Conservation (phyloP, 306 rosid species). For the Aeschynomene evenia region DNA sequence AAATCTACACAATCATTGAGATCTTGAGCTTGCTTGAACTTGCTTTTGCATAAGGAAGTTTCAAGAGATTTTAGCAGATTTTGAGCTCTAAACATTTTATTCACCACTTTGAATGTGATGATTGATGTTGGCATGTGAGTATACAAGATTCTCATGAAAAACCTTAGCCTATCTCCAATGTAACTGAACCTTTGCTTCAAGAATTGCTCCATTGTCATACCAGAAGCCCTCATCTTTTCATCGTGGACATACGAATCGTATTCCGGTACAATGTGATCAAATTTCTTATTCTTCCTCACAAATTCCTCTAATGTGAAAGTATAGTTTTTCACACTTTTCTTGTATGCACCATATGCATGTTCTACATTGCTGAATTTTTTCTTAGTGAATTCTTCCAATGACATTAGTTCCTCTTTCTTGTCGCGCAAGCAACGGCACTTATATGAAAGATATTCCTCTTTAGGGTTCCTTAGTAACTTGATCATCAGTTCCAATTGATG, state of each 20-base stretch:
- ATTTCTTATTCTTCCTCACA: conserved; percentile 21
- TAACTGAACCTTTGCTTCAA: conserved; percentile 18
- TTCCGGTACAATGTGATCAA: neutral
- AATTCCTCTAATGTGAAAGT: conserved; percentile 34
- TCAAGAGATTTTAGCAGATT: conserved; percentile 24
- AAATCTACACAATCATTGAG: neutral
- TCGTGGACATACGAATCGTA: conserved; percentile 13
- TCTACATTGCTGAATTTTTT: neutral
- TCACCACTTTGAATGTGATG: conserved; percentile 21
- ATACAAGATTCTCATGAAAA: conserved; percentile 21
- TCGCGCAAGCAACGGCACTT: neutral
- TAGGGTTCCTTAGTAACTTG: conserved; percentile 27
- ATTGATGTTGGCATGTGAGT: conserved; percentile 55
- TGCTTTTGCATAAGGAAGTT: neutral
- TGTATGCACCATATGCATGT: conserved; percentile 4
- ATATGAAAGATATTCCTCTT: neutral
- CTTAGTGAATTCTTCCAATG: conserved; percentile 37
- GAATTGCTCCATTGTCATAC: conserved; percentile 35
- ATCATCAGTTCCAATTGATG: conserved; percentile 25
- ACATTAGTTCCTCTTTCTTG: conserved; percentile 3
- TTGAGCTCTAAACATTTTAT: conserved; percentile 25
- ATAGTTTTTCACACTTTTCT: neutral
- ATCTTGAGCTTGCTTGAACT: neutral
- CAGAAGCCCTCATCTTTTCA: neutral
- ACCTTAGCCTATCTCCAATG: conserved; percentile 13